Evolutionary conservation across 2,329 filamentous ascomycete species (phyloP), one percentile per base, ranked within the genome.

Genomic region (Coniochaeta ligniaria): DNA sequence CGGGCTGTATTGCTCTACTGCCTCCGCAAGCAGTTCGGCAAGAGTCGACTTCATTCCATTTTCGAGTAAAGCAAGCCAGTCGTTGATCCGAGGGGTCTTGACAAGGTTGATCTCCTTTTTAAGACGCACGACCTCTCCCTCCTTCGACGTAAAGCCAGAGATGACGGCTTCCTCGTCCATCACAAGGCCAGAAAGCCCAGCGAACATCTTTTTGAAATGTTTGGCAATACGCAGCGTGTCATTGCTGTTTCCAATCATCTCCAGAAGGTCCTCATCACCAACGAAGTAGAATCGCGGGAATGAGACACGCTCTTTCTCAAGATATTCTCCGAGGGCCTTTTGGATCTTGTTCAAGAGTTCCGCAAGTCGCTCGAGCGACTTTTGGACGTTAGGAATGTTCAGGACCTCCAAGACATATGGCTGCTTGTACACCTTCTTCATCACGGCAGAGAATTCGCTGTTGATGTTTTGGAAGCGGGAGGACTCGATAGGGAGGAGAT

Each of bases 201-300:
- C 95, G 80, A 99, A 99, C 95, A 99, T 99, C 81, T 99, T 99
- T 74, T 96, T 94, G 80, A 99, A 92, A 78, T 99, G 96, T 74
- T 99, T 99, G 45, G 95, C 92, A 66, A 99, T 96, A 60, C 95
- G 92, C 63, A 95, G 78, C 11, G 94, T 96, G 70, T 99, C 95
- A 70, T 97, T 97, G 77, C 94, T 98, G 74, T 99, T 99, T 72
- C 95, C 95, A 65, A 99, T 99, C 77, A 99, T 99, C 74, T 99
- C 95, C 26, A 99, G 82, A 61, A 99, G 79, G 75, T 99, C 95
- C 72, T 99, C 96, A 69, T 99, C 96, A 73, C 95, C 95, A 60
- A 99, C 96, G 69, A 99, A 99, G 79, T 99, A 99, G 80, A 99
- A 99, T 61, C 95, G 88, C 52, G 95, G 95, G 78, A 99, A 99